Evolutionary conservation across 495 filamentous ascomycete genomes (phyloP), one percentile per base, ranked within the genome.

Genomic region (Penicillium pancosmium): DNA sequence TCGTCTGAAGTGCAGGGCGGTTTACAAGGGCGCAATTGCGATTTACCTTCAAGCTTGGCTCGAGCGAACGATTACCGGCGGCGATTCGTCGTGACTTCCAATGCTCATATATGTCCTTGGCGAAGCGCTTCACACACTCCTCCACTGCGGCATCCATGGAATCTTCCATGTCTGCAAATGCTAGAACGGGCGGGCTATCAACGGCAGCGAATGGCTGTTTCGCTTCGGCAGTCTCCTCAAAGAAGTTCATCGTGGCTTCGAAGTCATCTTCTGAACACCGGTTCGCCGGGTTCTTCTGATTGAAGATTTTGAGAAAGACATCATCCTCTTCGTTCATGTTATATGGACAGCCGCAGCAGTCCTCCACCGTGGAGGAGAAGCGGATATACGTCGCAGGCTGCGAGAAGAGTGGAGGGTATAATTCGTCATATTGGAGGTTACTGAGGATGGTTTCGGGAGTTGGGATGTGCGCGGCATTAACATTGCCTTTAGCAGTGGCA

Each of bases 361-460:
- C 94, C 77, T 98, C 94, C 50, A 98, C 95, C 4, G 94, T 98
- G 57, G 93, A 92, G 56, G 93, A 97, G 79, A 96, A 98, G 70
- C 94, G 91, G 68, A 98, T 97, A 75, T 97, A 98, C 52, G 92
- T 92, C 60, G 88, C 85, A 33, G 95, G 91, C 68, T 94, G 87
- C 68, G 84, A 82, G 76, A 92, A 96, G 46, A 78, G 74, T 50
- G 82, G 84, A 34, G 90, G 85, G 70, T 98, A 98, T 52, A 97
- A 84, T 60, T 88, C 80, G 66, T 93, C 91, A 89, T 97, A 98
- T 70, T 87, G 82, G 63, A 91, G 82, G 53, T 81, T 82, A 68
- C 88, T 91, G 66, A 78, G 74, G 61, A 88, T 81, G 72, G 92
- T 87, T 66, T 93, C 84, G 49, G 93, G 94, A 34, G 94, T 95